These are phyloP conservation scores for Blastocystis sp. DNA, from an alignment of 352 stramenopile species.

Conservation along the genomic window DNA sequence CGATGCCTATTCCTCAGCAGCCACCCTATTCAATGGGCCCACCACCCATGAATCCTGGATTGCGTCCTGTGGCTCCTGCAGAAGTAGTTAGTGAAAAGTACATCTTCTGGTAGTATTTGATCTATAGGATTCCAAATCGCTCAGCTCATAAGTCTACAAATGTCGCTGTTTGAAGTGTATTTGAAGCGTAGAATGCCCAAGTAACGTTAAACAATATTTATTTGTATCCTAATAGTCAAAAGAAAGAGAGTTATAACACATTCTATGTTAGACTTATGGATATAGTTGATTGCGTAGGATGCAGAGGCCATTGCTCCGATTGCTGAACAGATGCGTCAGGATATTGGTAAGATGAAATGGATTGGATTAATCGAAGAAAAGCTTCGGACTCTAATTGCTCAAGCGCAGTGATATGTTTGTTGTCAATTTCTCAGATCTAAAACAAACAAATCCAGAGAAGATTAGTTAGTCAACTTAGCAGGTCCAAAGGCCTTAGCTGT, in stretches of 20 bases:
- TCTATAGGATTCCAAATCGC: neutral
- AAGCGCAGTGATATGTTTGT: neutral
- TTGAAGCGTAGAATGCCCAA: neutral
- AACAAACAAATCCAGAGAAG: neutral
- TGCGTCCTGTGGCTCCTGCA: neutral
- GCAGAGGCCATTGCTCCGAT: neutral
- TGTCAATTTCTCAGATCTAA: neutral
- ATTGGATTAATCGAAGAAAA: neutral
- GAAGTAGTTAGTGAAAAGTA: neutral
- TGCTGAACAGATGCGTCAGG: neutral
- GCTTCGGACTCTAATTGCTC: neutral
- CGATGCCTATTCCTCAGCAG: neutral
- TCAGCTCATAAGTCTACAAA: neutral
- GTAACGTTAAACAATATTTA: neutral
- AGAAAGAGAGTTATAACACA: neutral
- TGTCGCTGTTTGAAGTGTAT: neutral
- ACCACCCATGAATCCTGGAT: neutral
- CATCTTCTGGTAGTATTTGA: neutral
- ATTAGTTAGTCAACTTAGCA: conserved; percentile 41
- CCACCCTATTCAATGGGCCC: neutral
- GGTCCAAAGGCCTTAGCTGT: conserved; percentile 67
- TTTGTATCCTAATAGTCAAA: neutral
- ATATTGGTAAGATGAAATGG: neutral
- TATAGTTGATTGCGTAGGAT: neutral
- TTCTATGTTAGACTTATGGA: neutral